phyloP scores from a whole-genome alignment of 352 stramenopile species.

The Phytopythium chamaehyphon region DNA sequence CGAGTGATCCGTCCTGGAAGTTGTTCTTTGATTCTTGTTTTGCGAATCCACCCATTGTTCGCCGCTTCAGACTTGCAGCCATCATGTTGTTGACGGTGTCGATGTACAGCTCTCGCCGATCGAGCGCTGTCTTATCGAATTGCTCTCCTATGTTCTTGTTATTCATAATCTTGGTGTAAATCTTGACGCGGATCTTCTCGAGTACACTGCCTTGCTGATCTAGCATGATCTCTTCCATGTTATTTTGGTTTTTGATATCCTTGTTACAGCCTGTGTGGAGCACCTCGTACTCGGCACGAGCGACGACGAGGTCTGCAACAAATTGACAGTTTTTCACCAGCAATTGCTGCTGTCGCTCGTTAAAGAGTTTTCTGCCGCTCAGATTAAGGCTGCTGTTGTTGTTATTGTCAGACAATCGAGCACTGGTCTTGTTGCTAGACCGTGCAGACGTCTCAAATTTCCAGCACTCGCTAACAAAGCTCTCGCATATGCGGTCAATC shows the following conservation, averaged over 20 bases:
- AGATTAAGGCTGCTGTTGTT: conserved; percentile 18
- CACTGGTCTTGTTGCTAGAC: conserved; percentile 43
- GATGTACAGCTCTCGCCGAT: conserved; percentile 76
- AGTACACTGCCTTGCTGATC: conserved; percentile 48
- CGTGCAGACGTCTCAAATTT: conserved; percentile 83
- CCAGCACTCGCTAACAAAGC: conserved; percentile 80
- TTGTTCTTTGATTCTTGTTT: conserved; percentile 15
- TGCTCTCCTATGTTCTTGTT: conserved; percentile 89
- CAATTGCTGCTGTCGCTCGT: conserved; percentile 77
- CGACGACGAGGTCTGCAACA: conserved; percentile 72
- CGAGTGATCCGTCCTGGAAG: conserved; percentile 13
- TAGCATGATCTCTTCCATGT: conserved; percentile 67
- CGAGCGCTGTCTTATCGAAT: conserved; percentile 78
- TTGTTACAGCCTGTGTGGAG: conserved; percentile 71
- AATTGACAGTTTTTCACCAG: conserved; percentile 80
- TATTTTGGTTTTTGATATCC: conserved; percentile 33
- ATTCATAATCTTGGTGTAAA: conserved; percentile 86
- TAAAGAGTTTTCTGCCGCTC: conserved; percentile 59
- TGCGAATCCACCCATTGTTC: conserved; percentile 34
- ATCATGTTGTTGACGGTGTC: conserved; percentile 80
- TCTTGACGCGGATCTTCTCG: conserved; percentile 72
- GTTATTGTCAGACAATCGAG: conserved; percentile 36
- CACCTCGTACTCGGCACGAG: conserved; percentile 69
- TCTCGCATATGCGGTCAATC: conserved; percentile 74
- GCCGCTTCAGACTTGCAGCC: conserved; percentile 62